Conservation (phyloP, 441 rosid genomes). For the Populus hybrid region DNA sequence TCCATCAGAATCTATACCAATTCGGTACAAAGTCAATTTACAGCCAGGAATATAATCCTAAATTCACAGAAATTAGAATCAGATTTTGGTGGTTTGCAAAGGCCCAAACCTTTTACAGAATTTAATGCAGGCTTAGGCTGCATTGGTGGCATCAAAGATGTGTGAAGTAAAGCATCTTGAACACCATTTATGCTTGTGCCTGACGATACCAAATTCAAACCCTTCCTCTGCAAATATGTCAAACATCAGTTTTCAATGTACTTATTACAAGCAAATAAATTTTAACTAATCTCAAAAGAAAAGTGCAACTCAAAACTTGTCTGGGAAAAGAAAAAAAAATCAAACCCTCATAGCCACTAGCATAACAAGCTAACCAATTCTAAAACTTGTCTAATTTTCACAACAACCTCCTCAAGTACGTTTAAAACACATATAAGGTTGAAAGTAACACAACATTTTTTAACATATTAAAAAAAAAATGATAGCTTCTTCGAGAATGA, state of each 20-base stretch:
- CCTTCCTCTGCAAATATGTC: constrained; percentile 37
- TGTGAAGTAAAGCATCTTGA: constrained; percentile 26
- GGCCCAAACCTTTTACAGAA: constrained; percentile 37
- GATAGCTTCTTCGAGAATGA: no score
- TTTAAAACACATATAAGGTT: background rate
- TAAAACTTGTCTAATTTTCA: background rate
- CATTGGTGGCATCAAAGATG: constrained; percentile 22
- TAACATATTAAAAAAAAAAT: background rate
- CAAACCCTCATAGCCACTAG: background rate
- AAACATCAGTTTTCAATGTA: background rate
- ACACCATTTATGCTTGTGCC: constrained; percentile 21
- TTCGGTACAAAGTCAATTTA: background rate
- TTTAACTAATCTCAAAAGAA: background rate
- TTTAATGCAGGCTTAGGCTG: constrained; percentile 22
- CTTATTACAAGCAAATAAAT: background rate
- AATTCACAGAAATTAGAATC: background rate
- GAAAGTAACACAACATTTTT: background rate
- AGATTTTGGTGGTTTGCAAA: background rate
- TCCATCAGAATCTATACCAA: background rate
- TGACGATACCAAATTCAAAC: constrained; percentile 23
- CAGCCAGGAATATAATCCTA: background rate
- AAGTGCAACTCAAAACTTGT: background rate
- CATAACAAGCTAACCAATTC: background rate
- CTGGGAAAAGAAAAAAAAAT: background rate
- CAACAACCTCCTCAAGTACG: background rate